Evolutionary conservation across 208 protist species (phyloP).

Genomic region (Wallacemonas rigidus): DNA sequence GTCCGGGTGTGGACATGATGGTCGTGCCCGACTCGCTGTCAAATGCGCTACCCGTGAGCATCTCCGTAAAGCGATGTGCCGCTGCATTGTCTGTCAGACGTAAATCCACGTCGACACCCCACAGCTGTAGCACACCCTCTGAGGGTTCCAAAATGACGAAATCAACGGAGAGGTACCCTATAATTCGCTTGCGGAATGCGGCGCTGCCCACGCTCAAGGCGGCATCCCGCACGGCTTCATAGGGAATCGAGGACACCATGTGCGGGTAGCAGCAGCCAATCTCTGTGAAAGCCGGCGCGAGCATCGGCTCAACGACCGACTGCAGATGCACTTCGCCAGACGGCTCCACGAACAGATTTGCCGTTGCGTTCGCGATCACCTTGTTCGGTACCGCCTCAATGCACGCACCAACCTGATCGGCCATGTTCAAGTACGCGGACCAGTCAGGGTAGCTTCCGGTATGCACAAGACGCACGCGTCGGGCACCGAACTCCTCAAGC

Average conservation of each 20-base stretch:
- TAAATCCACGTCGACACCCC: slow-evolving; percentile 92
- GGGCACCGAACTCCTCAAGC: slow-evolving; percentile 66
- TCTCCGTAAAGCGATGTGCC: slow-evolving; percentile 62
- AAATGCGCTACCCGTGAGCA: slow-evolving; percentile 23
- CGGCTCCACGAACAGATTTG: slow-evolving; percentile 88
- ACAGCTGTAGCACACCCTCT: slow-evolving; percentile 43
- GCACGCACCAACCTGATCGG: slow-evolving; percentile 80
- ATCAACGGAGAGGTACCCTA: slow-evolving; percentile 91
- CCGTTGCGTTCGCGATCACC: slow-evolving; percentile 53
- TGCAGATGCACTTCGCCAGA: slow-evolving; percentile 70
- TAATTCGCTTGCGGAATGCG: slow-evolving; percentile 78
- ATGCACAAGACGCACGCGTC: slow-evolving; percentile 79
- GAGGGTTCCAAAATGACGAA: slow-evolving; percentile 59
- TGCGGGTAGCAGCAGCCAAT: slow-evolving; percentile 76
- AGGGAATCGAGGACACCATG: slow-evolving; percentile 39
- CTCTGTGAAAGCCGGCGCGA: slow-evolving; percentile 84
- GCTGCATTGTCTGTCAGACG: slow-evolving; percentile 78
- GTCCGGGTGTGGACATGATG: neutral
- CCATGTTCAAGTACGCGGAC: slow-evolving; percentile 72
- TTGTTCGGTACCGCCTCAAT: slow-evolving; percentile 86
- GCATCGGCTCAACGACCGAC: slow-evolving; percentile 88
- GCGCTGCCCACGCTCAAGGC: slow-evolving; percentile 68
- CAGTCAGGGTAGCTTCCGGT: slow-evolving; percentile 79
- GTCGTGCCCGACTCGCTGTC: neutral
- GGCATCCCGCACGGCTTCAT: slow-evolving; percentile 64